Percentiles rank a stretch among this genome's conserved stretches.
Evolutionary conservation across 805 yeast species (phyloP).

Genomic region (Kurtzmaniella cleridarum): DNA sequence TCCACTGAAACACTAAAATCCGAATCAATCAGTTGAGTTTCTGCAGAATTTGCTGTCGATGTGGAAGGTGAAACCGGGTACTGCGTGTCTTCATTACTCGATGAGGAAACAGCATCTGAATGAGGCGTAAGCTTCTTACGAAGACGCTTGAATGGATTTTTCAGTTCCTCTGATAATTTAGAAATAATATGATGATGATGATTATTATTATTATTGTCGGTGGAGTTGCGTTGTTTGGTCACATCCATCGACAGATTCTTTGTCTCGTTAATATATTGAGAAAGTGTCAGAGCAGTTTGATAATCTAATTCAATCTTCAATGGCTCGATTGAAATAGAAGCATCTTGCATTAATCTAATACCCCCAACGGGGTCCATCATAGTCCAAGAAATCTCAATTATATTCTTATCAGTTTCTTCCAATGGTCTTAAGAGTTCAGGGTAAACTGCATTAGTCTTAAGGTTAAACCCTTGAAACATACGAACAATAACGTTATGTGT

Average conservation of each 20-base stretch:
- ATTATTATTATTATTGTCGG: too few species aligned
- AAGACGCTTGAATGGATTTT: constrained; percentile 4
- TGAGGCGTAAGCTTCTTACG: neutral
- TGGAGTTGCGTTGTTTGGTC: constrained; percentile 6
- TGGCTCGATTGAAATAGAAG: constrained; percentile 59
- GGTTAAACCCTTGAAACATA: constrained; percentile 64
- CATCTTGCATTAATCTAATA: constrained; percentile 67
- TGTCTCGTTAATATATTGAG: constrained; percentile 37
- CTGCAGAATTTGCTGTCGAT: neutral
- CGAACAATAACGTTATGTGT: constrained; percentile 53
- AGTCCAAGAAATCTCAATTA: constrained; percentile 53
- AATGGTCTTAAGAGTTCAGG: constrained; percentile 65
- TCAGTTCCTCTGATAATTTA: neutral
- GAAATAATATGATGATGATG: too few species aligned
- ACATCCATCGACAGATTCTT: too few species aligned
- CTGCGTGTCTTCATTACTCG: neutral
- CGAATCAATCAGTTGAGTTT: neutral
- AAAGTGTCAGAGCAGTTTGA: constrained; percentile 54
- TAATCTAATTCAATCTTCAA: constrained; percentile 71
- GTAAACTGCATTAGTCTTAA: constrained; percentile 50
- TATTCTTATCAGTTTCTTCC: constrained; percentile 14
- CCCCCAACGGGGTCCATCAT: constrained; percentile 87
- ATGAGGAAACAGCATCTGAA: neutral
- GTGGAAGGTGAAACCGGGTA: neutral
- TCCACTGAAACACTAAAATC: neutral